phyloP scores from a whole-genome alignment of 2,329 filamentous ascomycete genomes.

The Apiospora rasikravindrae region DNA sequence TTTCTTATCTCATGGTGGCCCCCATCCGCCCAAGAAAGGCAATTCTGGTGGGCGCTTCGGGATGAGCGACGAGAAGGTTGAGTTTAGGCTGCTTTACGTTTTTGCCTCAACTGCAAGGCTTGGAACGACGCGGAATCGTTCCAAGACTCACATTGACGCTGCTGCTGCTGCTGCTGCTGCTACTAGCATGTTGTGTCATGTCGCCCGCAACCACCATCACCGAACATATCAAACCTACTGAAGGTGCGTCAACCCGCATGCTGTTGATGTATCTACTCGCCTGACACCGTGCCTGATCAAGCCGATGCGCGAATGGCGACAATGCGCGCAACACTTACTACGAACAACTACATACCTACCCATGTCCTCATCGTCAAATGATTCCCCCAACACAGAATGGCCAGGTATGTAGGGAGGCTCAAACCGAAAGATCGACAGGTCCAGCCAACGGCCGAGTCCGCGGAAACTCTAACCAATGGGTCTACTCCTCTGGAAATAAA shows the following conservation, averaged over 20 bases:
- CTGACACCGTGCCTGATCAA: background rate
- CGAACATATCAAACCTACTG: background rate
- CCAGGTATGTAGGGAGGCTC: slow-evolving; percentile 5
- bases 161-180: background rate
- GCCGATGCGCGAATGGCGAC: background rate
- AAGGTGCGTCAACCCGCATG: background rate
- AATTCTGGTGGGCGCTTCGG: background rate
- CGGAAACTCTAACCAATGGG: background rate
- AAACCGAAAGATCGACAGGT: slow-evolving; percentile 9
- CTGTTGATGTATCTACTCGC: background rate
- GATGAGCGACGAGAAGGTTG: slow-evolving; percentile 4
- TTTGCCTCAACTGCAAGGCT: background rate
- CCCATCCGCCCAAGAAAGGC: background rate
- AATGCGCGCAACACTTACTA: background rate
- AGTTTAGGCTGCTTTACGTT: background rate
- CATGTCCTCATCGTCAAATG: background rate
- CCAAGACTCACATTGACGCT: background rate
- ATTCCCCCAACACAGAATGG: background rate
- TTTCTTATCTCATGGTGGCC: background rate
- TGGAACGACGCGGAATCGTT: background rate
- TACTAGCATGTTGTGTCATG: background rate
- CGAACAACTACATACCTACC: no score
- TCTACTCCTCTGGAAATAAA: background rate
- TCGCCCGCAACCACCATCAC: background rate
- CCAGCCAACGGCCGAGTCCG: background rate